phyloP scores from a whole-genome alignment of 768 basidiomycete genomes.

The Pseudohyphozyma bogoriensis region DNA sequence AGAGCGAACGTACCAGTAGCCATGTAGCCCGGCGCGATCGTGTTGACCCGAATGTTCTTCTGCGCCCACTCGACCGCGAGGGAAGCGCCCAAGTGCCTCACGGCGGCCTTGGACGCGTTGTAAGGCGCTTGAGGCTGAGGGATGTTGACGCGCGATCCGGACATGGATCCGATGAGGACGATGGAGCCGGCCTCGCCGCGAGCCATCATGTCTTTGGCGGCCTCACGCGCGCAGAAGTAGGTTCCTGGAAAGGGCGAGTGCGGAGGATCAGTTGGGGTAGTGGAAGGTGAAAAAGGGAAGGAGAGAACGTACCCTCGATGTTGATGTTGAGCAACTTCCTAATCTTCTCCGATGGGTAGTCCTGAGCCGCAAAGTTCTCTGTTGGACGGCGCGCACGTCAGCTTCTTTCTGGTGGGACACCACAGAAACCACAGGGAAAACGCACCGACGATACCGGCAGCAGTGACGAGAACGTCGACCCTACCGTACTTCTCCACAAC shows the following conservation, averaged over 20 bases:
- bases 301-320: conserved; percentile 55
- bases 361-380: conserved; percentile 31
- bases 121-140: conserved; percentile 88
- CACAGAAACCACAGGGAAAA: too few species aligned
- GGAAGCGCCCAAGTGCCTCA: conserved; percentile 85
- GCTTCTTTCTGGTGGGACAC: background rate
- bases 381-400: conserved; percentile 1
- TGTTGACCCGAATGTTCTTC: conserved; percentile 48
- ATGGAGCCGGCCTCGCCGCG: conserved; percentile 41
- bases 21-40: conserved; percentile 72
- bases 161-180: conserved; percentile 82
- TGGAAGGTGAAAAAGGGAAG: background rate
- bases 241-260: conserved; percentile 37
- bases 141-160: conserved; percentile 54
- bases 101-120: conserved; percentile 90
- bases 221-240: conserved; percentile 93
- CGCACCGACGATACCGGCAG: conserved; percentile 50
- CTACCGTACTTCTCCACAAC: conserved; percentile 58
- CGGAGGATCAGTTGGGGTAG: background rate
- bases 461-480: conserved; percentile 74
- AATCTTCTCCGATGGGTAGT: conserved; percentile 73
- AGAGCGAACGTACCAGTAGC: conserved; percentile 37
- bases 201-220: conserved; percentile 86
- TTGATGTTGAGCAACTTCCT: conserved; percentile 72
- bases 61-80: conserved; percentile 95